Base-by-base conservation (phyloP, 2,329 filamentous ascomycete species). In the Colletotrichum coccodes region DNA sequence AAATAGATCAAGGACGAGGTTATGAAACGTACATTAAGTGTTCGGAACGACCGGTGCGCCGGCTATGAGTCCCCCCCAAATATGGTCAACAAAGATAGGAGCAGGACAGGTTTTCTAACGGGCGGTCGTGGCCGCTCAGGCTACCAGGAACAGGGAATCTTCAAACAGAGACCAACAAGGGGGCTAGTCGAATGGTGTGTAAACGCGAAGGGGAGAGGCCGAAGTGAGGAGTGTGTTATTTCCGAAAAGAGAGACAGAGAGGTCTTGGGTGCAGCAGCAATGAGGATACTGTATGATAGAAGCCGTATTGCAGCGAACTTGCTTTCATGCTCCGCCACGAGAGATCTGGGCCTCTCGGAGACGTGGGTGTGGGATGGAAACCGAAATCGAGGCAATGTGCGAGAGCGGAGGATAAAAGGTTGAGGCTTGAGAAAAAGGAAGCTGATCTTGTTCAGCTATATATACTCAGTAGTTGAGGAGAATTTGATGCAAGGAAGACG, bases 1-100 rank as follows among this genome's bases (percentile, higher is more conserved):
- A 71, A 70, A n/a, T 66, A 71, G 30, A 82, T 80, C 14, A 26
- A 46, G 69, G 85, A 84, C 82, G 81, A 84, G 70, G 77, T n/a
- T n/a, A n/a, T n/a, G n/a, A n/a, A n/a, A n/a, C n/a, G n/a, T 18
- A 80, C 80, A 70, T 82, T 83, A 71, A 69, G 75, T 71, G 8
- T 21, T 21, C 14, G 18, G 26, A 14, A 32, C 21, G 30, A 9
- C 16, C 28, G 9, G 23, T 46, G 14, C 23, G 18, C 23, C 12
- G 18, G 21, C 28, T 46, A 4, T 40, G 40, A 18, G 23, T 53
- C 40, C 30, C 28, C 8, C 40, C 8, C 38, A 14, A 40, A 30
- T 40, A 34, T 58, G 16, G 50, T 5, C 49, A 32, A 38, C 58
- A 36, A n/a, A 44, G 42, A 21, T 34, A 50, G 54, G 49, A 61